Base-by-base conservation (phyloP, 2,329 filamentous ascomycete species). In the Verticillium isaacii region DNA sequence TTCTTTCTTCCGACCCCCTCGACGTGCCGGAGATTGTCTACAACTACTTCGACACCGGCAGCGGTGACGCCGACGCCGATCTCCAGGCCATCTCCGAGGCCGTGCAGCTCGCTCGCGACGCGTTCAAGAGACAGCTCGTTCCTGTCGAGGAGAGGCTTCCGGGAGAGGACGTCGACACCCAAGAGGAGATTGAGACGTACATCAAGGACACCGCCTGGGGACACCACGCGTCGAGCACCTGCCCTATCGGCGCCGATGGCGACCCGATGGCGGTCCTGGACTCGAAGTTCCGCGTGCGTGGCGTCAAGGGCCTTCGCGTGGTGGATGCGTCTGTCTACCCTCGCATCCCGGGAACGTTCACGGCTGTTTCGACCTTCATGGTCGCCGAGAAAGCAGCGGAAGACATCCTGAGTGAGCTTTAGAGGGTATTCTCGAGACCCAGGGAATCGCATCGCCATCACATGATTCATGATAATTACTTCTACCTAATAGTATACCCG, bases 1-100 rank as follows among this genome's bases (percentile, higher is more conserved):
- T 91, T 2, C 78, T 76, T 19, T 89, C 85, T 0, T 76, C 82
- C 0, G 80, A 90, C 68, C 87, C 88, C 0, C 80, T 50, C 2
- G 45, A 50, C 19, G 19, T 25, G 5, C 45, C 45, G 17, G 45
- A 81, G 1, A 88, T 89, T 69, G 79, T 82, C 69, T 87, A 87
- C 75, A 83, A 83, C 67, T 83, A 80, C 68, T 87, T 78, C 77
- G 76, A 74, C 56, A 75, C 77, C 0, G 82, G 83, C n/a, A 74
- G 70, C 23, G 76, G 80, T 23, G 82, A 83, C 7, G 74, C 77
- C 4, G 73, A 73, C 0, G 75, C 78, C 36, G 79, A 85, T 57
- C 68, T 84, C 11, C 80, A 85, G 57, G 83, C 85, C 1, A 66
- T 87, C 12, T 75, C 78, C 36, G 86, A 90, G 68, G 84, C 80